A percentile compares a stretch with the other conserved stretches of the same genome.
phyloP scores from a whole-genome alignment of 139 green algal species.

The Tetradesmus obliquus region DNA sequence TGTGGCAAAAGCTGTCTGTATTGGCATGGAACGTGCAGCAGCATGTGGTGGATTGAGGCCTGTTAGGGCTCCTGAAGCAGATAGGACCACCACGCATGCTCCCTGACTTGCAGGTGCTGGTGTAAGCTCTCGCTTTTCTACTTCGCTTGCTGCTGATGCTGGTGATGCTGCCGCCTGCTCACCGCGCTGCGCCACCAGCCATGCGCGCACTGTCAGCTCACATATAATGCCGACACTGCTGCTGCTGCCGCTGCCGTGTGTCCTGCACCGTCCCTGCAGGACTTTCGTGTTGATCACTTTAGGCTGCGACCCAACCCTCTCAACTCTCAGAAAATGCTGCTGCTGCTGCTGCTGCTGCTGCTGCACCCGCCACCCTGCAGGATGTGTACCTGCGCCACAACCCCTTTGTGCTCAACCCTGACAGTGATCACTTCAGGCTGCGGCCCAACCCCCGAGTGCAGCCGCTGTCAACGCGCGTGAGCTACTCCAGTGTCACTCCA shows the following conservation, averaged over 20 bases:
- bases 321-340: neutral
- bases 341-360: neutral
- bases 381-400: neutral
- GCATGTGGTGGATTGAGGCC: too few relatives aligned
- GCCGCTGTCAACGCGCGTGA: constrained; percentile 10
- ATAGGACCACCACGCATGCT: too few relatives aligned
- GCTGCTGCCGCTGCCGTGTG: neutral
- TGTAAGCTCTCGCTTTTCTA: too few relatives aligned
- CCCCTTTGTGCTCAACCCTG: neutral
- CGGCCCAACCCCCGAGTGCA: neutral
- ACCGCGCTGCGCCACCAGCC: too few relatives aligned
- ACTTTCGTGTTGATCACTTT: neutral
- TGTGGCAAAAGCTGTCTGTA: too few relatives aligned
- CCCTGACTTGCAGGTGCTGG: too few relatives aligned
- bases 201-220: too few relatives aligned
- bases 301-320: neutral
- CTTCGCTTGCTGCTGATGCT: too few relatives aligned
- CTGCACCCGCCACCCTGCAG: neutral
- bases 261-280: neutral
- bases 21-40: too few relatives aligned
- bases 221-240: too few relatives aligned
- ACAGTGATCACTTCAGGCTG: constrained; percentile 1
- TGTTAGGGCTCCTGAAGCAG: too few relatives aligned
- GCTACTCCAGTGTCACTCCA: constrained; percentile 18
- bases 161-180: neutral